A percentile compares a stretch with the other conserved stretches of the same genome.
Conservation (phyloP, 2,329 filamentous ascomycete genomes). For the Grosmannia clavigera region DNA sequence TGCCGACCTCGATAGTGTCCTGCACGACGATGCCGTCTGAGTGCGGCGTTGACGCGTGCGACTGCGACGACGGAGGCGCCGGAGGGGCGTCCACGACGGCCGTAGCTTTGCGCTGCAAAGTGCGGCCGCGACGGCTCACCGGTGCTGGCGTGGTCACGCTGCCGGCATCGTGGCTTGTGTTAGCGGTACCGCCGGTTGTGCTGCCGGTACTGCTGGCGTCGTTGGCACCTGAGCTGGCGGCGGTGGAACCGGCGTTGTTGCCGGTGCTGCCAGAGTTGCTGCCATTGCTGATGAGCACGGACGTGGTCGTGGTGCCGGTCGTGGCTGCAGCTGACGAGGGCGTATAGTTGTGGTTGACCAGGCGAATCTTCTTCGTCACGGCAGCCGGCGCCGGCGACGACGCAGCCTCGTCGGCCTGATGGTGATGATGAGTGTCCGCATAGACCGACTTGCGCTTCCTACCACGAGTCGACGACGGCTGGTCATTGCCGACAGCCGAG, state of each 20-base stretch:
- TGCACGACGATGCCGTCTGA: conserved; percentile 38
- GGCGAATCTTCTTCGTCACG: conserved; percentile 23
- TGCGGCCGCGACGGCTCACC: background rate
- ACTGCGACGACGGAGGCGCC: background rate
- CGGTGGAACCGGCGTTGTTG: background rate
- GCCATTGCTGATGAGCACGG: background rate
- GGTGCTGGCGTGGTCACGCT: background rate
- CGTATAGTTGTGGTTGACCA: conserved; percentile 10
- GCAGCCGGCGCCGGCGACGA: conserved; percentile 11
- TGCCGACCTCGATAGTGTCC: conserved; percentile 45
- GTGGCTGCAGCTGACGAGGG: background rate
- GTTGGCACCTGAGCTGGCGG: background rate
- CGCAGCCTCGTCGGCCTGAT: conserved; percentile 21
- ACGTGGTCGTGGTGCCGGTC: background rate
- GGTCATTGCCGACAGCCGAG: background rate
- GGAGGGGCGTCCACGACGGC: background rate
- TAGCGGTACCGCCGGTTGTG: background rate
- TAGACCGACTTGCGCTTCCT: conserved; percentile 15
- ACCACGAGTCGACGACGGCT: conserved; percentile 17
- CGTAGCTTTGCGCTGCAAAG: background rate
- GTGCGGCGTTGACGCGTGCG: conserved; percentile 8
- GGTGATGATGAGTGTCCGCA: background rate
- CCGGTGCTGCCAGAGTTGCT: background rate
- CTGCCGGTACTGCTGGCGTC: background rate
- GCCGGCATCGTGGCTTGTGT: background rate